Conservation (phyloP, 441 rosid species). For the Francoa sonchifolia region DNA sequence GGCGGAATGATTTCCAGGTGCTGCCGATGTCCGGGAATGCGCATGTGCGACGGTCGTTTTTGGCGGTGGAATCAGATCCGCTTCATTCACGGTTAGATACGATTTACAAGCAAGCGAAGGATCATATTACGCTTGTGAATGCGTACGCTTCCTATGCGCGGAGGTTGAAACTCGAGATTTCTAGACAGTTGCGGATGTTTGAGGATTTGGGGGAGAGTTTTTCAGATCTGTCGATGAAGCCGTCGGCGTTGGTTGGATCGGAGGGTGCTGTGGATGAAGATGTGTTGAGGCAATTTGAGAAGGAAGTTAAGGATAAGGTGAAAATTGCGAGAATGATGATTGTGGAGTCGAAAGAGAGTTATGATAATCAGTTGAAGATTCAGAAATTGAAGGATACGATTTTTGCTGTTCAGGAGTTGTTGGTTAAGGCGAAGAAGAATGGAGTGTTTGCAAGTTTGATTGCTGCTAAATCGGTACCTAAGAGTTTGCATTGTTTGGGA, state of each 20-base stretch:
- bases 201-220: slow-evolving; percentile 63
- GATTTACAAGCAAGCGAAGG: slow-evolving; percentile 82
- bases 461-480: slow-evolving; percentile 70
- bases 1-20: too few species aligned
- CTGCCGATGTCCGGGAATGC: slow-evolving; percentile 46
- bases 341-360: slow-evolving; percentile 68
- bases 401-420: slow-evolving; percentile 63
- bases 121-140: slow-evolving; percentile 60
- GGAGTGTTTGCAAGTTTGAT: slow-evolving; percentile 75
- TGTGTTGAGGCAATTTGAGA: slow-evolving; percentile 59
- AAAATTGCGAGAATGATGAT: slow-evolving; percentile 58
- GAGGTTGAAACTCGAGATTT: slow-evolving; percentile 73
- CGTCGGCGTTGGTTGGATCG: slow-evolving; percentile 33
- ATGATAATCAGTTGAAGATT: slow-evolving; percentile 82
- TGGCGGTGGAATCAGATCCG: slow-evolving; percentile 76
- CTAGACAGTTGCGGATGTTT: slow-evolving; percentile 56
- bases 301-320: slow-evolving; percentile 79
- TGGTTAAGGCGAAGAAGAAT: slow-evolving; percentile 71
- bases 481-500: slow-evolving; percentile 84
- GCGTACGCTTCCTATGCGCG: slow-evolving; percentile 86
- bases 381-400: slow-evolving; percentile 89
- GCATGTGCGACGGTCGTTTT: slow-evolving; percentile 48
- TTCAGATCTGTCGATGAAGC: slow-evolving; percentile 40
- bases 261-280: slow-evolving; percentile 57
- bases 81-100: slow-evolving; percentile 59